Conservation (phyloP, 1,284 basidiomycete species). For the Cutaneotrichosporon sp. region DNA sequence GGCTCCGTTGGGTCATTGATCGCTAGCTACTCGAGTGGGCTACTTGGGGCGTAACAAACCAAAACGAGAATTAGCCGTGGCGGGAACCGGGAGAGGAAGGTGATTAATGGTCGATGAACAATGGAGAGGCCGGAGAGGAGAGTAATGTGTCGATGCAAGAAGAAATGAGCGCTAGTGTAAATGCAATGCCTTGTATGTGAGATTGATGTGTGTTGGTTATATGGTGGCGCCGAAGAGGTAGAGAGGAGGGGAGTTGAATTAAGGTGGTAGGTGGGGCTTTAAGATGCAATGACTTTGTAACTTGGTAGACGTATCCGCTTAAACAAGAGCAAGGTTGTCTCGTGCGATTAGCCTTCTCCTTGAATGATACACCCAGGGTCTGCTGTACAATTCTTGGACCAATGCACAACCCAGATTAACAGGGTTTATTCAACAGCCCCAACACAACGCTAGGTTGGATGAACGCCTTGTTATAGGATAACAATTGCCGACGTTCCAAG, state of each 20-base stretch:
- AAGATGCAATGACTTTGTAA: too few relatives aligned
- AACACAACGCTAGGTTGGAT: neutral
- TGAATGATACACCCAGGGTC: conserved; percentile 1
- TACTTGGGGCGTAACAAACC: neutral
- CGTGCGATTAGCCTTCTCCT: too few relatives aligned
- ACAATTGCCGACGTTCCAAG: too few relatives aligned
- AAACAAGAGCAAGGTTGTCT: too few relatives aligned
- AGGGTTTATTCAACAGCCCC: neutral
- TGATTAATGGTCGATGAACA: neutral
- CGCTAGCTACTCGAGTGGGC: neutral
- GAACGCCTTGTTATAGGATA: neutral
- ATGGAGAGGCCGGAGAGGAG: neutral
- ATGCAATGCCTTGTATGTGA: neutral
- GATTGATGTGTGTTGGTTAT: neutral
- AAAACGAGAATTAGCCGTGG: neutral
- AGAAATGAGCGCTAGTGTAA: neutral
- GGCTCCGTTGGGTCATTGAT: neutral
- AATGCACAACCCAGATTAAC: neutral
- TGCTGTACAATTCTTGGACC: neutral
- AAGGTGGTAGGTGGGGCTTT: too few relatives aligned
- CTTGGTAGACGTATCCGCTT: too few relatives aligned
- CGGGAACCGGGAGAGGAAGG: neutral
- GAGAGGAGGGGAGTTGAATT: neutral
- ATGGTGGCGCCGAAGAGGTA: neutral
- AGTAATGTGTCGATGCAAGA: neutral